A percentile compares a stretch with the other conserved stretches of the same genome.
These are phyloP conservation scores for Phytophthora citrophthora DNA, from an alignment of 352 stramenopile species.

Conservation along the genomic window DNA sequence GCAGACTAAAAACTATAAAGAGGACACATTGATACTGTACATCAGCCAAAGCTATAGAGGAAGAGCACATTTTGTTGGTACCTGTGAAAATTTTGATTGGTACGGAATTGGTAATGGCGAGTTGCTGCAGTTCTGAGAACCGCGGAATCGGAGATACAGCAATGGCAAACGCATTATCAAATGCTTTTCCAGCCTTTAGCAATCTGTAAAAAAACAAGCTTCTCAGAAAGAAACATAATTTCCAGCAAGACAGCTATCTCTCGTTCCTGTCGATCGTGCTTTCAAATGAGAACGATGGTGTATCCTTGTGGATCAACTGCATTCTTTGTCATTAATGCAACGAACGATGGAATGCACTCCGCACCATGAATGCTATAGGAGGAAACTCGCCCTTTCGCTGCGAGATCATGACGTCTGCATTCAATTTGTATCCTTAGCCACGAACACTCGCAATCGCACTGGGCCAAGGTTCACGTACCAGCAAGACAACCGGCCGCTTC, in stretches of 20 bases:
- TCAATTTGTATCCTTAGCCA: slow-evolving; percentile 1
- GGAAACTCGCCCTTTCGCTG: slow-evolving; percentile 73
- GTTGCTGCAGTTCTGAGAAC: slow-evolving; percentile 53
- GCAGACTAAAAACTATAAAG: slow-evolving; percentile 39
- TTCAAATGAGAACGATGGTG: slow-evolving; percentile 37
- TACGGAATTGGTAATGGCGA: slow-evolving; percentile 46
- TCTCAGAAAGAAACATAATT: not conserved
- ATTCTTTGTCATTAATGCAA: slow-evolving; percentile 1
- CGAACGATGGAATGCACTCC: not conserved
- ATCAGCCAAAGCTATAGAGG: slow-evolving; percentile 5
- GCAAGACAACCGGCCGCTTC: slow-evolving; percentile 62
- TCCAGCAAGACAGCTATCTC: not conserved
- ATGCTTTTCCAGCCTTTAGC: slow-evolving; percentile 64
- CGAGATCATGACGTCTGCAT: slow-evolving; percentile 78
- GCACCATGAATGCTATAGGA: slow-evolving; percentile 73
- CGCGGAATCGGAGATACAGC: slow-evolving; percentile 51
- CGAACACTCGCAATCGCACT: not conserved
- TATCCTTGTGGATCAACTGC: slow-evolving; percentile 53
- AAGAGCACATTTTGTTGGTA: not conserved
- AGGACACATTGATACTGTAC: not conserved
- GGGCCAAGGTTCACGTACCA: slow-evolving; percentile 25
- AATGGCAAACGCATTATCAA: slow-evolving; percentile 62
- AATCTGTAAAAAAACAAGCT: slow-evolving; percentile 31
- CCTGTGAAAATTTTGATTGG: slow-evolving; percentile 58
- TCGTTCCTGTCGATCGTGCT: slow-evolving; percentile 52